A percentile compares a stretch with the other conserved stretches of the same genome.
Conservation (phyloP, 352 stramenopile species). For the Pythium chondricola region DNA sequence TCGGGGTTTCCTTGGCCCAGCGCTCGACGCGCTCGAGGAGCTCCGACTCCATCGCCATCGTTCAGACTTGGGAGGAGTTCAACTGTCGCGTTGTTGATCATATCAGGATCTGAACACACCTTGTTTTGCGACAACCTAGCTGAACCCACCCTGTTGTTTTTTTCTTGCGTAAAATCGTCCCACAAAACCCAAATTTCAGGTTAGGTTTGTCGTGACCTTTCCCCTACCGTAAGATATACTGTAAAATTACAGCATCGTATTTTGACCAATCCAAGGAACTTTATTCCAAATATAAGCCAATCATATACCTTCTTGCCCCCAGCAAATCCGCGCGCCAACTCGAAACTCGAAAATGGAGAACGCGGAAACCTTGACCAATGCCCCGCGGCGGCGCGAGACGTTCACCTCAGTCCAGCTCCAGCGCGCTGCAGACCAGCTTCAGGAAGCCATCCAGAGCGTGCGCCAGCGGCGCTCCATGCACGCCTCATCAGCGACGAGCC, state of each 20-base stretch:
- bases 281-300: neutral
- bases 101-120: too few species aligned
- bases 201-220: slow-evolving; percentile 12
- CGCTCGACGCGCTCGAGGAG: slow-evolving; percentile 67
- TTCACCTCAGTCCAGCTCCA: slow-evolving; percentile 28
- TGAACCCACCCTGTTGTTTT: slow-evolving; percentile 11
- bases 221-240: slow-evolving; percentile 14
- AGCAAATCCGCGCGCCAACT: neutral
- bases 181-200: neutral
- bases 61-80: neutral
- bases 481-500: slow-evolving; percentile 3
- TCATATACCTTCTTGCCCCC: neutral
- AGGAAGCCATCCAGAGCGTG: slow-evolving; percentile 39
- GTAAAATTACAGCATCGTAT: slow-evolving; percentile 4
- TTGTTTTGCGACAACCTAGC: too few species aligned
- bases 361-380: neutral
- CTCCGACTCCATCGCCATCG: slow-evolving; percentile 47
- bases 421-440: slow-evolving; percentile 42
- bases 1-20: slow-evolving; percentile 67
- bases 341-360: slow-evolving; percentile 2
- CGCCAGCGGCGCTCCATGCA: slow-evolving; percentile 19
- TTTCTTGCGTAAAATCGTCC: neutral
- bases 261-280: slow-evolving; percentile 4
- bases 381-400: slow-evolving; percentile 10
- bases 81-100: too few species aligned